phyloP scores from a whole-genome alignment of 2,329 filamentous ascomycete genomes.

The Colletotrichum shisoi region DNA sequence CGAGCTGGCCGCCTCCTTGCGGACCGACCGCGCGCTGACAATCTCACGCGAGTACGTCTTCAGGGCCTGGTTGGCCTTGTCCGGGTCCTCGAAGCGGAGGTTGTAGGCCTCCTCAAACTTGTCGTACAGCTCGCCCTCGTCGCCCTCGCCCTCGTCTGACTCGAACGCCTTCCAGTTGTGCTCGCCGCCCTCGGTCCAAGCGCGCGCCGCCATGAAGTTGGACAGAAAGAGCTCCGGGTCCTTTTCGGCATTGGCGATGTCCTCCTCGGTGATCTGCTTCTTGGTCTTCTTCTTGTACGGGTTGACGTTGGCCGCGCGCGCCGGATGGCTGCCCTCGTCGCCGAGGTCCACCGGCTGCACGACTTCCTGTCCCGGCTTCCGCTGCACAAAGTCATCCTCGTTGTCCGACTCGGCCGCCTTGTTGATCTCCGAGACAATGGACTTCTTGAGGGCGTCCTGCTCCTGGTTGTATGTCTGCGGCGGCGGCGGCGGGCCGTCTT shows the following conservation, averaged over 20 bases:
- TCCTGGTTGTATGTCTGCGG: slow-evolving; percentile 84
- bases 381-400: slow-evolving; percentile 74
- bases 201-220: slow-evolving; percentile 91
- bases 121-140: slow-evolving; percentile 68
- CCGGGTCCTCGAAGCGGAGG: slow-evolving; percentile 91
- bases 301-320: slow-evolving; percentile 56
- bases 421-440: slow-evolving; percentile 82
- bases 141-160: slow-evolving; percentile 87
- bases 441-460: slow-evolving; percentile 81
- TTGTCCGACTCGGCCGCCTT: slow-evolving; percentile 64
- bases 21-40: slow-evolving; percentile 80
- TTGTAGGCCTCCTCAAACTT: slow-evolving; percentile 93
- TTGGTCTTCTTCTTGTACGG: slow-evolving; percentile 50
- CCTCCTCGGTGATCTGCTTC: slow-evolving; percentile 59
- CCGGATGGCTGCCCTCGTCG: slow-evolving; percentile 64
- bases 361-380: slow-evolving; percentile 64
- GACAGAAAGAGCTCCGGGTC: slow-evolving; percentile 93
- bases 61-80: slow-evolving; percentile 85
- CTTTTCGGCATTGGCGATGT: slow-evolving; percentile 80
- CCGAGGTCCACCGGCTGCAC: slow-evolving; percentile 31
- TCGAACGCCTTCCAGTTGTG: slow-evolving; percentile 82
- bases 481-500: slow-evolving; percentile 51
- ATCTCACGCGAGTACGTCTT: slow-evolving; percentile 89
- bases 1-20: slow-evolving; percentile 80
- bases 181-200: slow-evolving; percentile 76